phyloP scores from a whole-genome alignment of 331 rosid species.

The Malus hybrid region DNA sequence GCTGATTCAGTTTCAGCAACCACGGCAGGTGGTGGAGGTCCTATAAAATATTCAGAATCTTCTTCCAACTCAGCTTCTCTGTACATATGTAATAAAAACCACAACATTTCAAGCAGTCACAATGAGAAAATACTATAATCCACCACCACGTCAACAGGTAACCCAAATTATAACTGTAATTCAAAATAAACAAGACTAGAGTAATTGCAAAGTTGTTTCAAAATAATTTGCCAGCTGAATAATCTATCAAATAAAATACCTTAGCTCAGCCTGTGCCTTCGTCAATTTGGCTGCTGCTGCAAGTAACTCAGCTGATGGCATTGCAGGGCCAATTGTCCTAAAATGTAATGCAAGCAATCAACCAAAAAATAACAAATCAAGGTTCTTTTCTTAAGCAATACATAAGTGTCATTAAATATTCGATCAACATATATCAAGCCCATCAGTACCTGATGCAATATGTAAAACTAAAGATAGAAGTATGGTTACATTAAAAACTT shows the following conservation, averaged over 20 bases:
- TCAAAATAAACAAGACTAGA: not conserved
- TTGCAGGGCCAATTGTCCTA: slow-evolving; percentile 82
- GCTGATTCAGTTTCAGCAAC: slow-evolving; percentile 84
- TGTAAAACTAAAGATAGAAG: not conserved
- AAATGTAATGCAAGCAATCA: slow-evolving; percentile 14
- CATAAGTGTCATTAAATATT: not conserved
- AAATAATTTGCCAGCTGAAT: not conserved
- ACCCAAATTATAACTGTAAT: not conserved
- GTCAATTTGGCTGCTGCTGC: slow-evolving; percentile 98
- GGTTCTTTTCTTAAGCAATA: not conserved
- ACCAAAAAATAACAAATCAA: not conserved
- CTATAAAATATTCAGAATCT: slow-evolving; percentile 56
- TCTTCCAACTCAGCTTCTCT: slow-evolving; percentile 76
- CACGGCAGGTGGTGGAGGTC: slow-evolving; percentile 90
- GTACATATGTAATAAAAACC: not conserved
- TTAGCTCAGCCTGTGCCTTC: slow-evolving; percentile 77
- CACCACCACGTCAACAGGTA: too few species aligned
- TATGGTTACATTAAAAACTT: not conserved
- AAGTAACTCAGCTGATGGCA: slow-evolving; percentile 92
- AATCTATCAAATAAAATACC: slow-evolving; percentile 23
- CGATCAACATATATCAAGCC: not conserved
- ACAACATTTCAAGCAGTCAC: not conserved
- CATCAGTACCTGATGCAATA: not conserved
- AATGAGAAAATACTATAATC: not conserved
- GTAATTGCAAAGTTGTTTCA: not conserved